Evolutionary conservation across 176 grass and related monocot genomes (phyloP).

Genomic region (Aegilops bicornis): DNA sequence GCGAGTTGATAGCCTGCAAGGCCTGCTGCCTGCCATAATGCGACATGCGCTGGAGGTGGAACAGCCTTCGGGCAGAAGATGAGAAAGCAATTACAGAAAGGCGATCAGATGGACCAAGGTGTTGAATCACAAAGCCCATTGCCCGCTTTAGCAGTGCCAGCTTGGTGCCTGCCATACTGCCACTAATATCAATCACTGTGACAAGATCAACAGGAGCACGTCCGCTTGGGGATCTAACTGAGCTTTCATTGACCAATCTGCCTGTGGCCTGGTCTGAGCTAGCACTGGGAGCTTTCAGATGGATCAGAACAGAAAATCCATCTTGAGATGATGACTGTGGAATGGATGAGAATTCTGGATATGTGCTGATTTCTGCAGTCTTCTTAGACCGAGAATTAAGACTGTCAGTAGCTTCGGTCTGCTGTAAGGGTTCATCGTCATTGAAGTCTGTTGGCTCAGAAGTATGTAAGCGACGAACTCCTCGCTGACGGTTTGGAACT

Average conservation of each 20-base stretch:
- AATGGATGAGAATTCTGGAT: conserved; percentile 67
- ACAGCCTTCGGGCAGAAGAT: conserved; percentile 66
- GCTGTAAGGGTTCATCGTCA: conserved; percentile 78
- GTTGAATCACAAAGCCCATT: conserved; percentile 96
- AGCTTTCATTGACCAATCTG: conserved; percentile 34
- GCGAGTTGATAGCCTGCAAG: conserved; percentile 71
- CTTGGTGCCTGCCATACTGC: conserved; percentile 93
- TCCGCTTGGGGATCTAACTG: conserved; percentile 22
- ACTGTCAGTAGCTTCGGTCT: conserved; percentile 25
- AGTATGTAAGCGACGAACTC: conserved; percentile 31
- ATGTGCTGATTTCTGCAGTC: conserved; percentile 66
- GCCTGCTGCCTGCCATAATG: conserved; percentile 70
- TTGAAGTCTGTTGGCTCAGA: conserved; percentile 69
- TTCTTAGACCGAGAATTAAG: conserved; percentile 33
- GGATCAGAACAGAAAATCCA: conserved; percentile 74
- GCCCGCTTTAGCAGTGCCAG: conserved; percentile 84
- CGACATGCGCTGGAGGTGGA: conserved; percentile 80
- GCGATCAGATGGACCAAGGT: conserved; percentile 78
- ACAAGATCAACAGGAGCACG: conserved; percentile 90
- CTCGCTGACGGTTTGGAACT: conserved; percentile 44
- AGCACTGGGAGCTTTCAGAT: conserved; percentile 67
- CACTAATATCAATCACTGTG: conserved; percentile 88
- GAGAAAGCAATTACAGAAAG: conserved; percentile 96
- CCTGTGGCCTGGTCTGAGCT: conserved; percentile 16
- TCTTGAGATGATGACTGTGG: conserved; percentile 44